Evolutionary conservation across 139 green algal species (phyloP), one percentile per base, ranked within the genome.

Genomic region (Marvania coccoides): DNA sequence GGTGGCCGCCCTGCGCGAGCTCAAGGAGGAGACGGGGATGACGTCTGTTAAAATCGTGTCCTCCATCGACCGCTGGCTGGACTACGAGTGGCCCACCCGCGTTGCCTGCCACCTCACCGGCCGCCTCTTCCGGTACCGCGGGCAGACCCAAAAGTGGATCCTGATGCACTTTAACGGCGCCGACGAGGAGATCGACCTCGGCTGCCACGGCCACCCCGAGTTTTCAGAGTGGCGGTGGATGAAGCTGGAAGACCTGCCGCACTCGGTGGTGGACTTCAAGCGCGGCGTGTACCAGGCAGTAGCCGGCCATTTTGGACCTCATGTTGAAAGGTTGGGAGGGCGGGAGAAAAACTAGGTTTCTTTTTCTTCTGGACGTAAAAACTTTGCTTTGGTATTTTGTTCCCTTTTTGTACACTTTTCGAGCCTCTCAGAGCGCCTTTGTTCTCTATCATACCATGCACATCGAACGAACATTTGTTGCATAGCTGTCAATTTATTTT

Each of bases 21-120:
- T 85, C 15, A 8, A 58, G 2, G 79, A 86, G 46, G 78, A 85
- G 51, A 86, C 77, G 34, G 77, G 78, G 45, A 80, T 83, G n/a
- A 67, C 14, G 1, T 59, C 23, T 31, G 67, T 61, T 3, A 39
- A 56, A 23, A 72, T 83, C 14, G 37, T 85, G 6, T 53, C 67
- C 1, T 56, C 69, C 36, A 63, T 73, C 7, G 65, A 74, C n/a
- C 28, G 15, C 3, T 84, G 78, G 78, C 58, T 83, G 36, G 24
- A 71, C 2, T 84, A 84, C 47, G 65, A 75, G 29, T 78, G 68
- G 24, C 74, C 77, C 1, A 82, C 77, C n/a, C 38, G 55, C 5
- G 69, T 83, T 10, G 36, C 36, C 19, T 28, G 26, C 12, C 30
- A 56, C 30, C 24, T 60, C 26, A 31, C 23, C 5, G 40, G 47